Conservation (phyloP, 257 asterid genomes). For the Solanum bukasovii region DNA sequence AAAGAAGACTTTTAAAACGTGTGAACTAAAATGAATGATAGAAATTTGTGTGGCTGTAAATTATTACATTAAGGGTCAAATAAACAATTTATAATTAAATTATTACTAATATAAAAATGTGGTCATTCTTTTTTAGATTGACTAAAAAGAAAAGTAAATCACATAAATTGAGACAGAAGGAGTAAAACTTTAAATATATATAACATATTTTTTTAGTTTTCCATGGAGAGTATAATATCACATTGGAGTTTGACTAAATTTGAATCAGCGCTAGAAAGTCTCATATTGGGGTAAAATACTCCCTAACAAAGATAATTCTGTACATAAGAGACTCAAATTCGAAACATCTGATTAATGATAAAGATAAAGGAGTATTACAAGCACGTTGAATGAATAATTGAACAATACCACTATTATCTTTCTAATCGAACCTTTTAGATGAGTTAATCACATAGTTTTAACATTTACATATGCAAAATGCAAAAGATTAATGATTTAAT, state of each 20-base stretch:
- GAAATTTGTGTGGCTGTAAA: no score
- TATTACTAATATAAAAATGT: no score
- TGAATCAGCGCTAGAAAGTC: no score
- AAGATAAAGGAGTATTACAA: no score
- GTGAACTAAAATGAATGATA: fast-evolving
- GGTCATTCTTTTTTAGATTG: fast-evolving
- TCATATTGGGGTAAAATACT: no score
- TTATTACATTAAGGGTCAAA: no score
- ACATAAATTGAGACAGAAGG: fast-evolving
- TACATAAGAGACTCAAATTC: fast-evolving
- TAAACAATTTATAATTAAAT: no score
- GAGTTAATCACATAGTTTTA: not conserved
- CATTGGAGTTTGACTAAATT: no score
- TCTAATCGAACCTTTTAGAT: no score
- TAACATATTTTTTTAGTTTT: no score
- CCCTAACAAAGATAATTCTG: fast-evolving
- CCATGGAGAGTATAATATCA: fast-evolving
- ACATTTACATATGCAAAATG: not conserved
- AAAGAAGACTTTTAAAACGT: no score
- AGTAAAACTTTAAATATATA: not conserved
- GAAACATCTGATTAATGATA: fast-evolving
- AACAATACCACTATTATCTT: not conserved
- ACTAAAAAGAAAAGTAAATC: fast-evolving
- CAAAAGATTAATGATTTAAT: not conserved
- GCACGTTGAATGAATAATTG: not conserved